Percentiles rank a stretch among this genome's conserved stretches.
Conservation (phyloP, 139 green algal species). For the Coelastrella sp. region DNA sequence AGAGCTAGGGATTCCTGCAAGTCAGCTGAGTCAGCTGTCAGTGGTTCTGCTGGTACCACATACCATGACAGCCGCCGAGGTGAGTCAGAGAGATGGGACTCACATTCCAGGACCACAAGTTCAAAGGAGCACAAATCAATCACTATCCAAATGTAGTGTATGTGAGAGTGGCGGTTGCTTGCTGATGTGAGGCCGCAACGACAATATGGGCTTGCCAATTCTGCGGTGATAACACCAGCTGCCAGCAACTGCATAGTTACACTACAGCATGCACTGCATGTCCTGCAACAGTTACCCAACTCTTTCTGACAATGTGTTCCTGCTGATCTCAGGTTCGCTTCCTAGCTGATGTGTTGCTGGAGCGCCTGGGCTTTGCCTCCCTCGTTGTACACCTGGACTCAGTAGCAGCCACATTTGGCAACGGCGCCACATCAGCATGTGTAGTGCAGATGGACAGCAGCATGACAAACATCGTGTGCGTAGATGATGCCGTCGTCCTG, state of each 20-base stretch:
- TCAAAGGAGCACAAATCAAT: no score
- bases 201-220: no score
- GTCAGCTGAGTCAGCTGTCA: background rate
- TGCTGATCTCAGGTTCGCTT: constrained; percentile 11
- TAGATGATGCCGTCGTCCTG: constrained; percentile 37
- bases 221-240: no score
- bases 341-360: constrained; percentile 32
- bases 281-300: background rate
- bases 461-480: background rate
- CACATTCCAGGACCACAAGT: no score
- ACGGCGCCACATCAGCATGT: constrained; percentile 3
- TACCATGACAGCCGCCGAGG: constrained; percentile 36
- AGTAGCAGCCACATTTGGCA: constrained; percentile 33
- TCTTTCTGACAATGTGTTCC: background rate
- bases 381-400: constrained; percentile 27
- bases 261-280: background rate
- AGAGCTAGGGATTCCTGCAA: constrained; percentile 1
- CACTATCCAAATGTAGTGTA: no score
- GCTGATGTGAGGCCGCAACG: no score
- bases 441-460: constrained; percentile 27
- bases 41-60: constrained; percentile 30
- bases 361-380: constrained; percentile 32
- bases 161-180: no score
- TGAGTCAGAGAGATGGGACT: background rate
- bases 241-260: no score